Conservation (phyloP, 768 basidiomycete genomes). For the Rickenella mellea region DNA sequence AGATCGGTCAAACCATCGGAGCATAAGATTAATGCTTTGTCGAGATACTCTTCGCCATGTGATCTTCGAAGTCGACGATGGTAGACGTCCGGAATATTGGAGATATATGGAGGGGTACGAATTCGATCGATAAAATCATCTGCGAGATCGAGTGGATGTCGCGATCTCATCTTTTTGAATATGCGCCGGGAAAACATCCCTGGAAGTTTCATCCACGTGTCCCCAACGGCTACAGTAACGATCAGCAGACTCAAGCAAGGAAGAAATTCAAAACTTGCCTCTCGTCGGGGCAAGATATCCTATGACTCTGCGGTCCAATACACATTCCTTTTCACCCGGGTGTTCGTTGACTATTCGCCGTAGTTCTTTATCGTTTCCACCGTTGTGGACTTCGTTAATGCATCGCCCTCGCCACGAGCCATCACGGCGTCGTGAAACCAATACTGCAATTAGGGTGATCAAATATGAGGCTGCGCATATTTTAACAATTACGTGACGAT, state of each 20-base stretch:
- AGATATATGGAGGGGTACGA: constrained; percentile 38
- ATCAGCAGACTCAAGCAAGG: too few species aligned
- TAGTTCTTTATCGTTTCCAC: constrained; percentile 6
- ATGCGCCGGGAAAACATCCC: constrained; percentile 20
- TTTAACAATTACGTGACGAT: background rate
- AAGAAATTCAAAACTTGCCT: constrained; percentile 16
- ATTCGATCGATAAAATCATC: constrained; percentile 20
- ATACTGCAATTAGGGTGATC: background rate
- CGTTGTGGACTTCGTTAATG: constrained; percentile 8
- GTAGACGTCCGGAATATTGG: constrained; percentile 28
- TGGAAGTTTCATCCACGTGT: constrained; percentile 26
- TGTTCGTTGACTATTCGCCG: constrained; percentile 8
- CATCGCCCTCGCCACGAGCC: background rate
- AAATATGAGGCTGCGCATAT: background rate
- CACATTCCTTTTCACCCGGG: constrained; percentile 13
- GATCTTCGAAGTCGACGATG: constrained; percentile 21
- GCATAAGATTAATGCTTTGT: constrained; percentile 27
- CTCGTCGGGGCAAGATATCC: constrained; percentile 29
- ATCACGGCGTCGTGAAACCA: background rate
- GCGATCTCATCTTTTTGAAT: constrained; percentile 15
- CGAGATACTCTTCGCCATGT: constrained; percentile 5
- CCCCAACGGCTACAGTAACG: constrained; percentile 25
- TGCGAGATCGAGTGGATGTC: constrained; percentile 16
- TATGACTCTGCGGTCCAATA: constrained; percentile 23
- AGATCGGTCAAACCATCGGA: constrained; percentile 39